These are phyloP conservation scores for Podospora conica DNA, from an alignment of 495 filamentous ascomycete genomes.

Conservation along the genomic window DNA sequence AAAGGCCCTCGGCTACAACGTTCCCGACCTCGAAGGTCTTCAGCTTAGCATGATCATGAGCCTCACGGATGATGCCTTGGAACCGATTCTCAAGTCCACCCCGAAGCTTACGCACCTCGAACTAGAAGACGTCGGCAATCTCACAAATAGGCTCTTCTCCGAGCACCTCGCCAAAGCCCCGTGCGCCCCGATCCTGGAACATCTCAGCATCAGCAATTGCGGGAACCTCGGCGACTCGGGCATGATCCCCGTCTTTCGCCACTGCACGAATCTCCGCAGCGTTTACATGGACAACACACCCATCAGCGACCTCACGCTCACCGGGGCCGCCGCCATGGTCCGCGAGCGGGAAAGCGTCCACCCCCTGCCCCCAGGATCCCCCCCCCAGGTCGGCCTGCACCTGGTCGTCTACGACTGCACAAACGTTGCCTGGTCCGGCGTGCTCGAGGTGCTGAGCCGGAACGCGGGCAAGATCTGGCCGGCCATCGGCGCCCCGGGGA, in stretches of 20 bases:
- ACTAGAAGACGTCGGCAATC: conserved; percentile 71
- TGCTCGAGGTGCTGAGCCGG: conserved; percentile 76
- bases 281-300: conserved; percentile 94
- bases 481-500: neutral
- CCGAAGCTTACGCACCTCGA: conserved; percentile 81
- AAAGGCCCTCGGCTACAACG: conserved; percentile 58
- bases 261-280: conserved; percentile 58
- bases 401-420: conserved; percentile 88
- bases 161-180: conserved; percentile 65
- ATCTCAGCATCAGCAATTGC: conserved; percentile 85
- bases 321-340: conserved; percentile 74
- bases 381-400: conserved; percentile 52
- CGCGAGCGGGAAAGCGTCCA: conserved; percentile 50
- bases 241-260: conserved; percentile 75
- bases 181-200: conserved; percentile 62
- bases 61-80: conserved; percentile 68
- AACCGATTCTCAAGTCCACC: conserved; percentile 63
- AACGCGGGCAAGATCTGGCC: conserved; percentile 61
- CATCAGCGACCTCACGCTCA: conserved; percentile 78
- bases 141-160: conserved; percentile 68
- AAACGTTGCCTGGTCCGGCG: conserved; percentile 86
- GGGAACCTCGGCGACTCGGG: conserved; percentile 78
- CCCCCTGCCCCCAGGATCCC: neutral
- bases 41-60: conserved; percentile 66
- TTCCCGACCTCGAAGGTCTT: conserved; percentile 75